Percentiles rank a stretch among this genome's conserved stretches.
Conservation (phyloP, 2,329 filamentous ascomycete species). For the Stagonosporopsis chrysanthemi region DNA sequence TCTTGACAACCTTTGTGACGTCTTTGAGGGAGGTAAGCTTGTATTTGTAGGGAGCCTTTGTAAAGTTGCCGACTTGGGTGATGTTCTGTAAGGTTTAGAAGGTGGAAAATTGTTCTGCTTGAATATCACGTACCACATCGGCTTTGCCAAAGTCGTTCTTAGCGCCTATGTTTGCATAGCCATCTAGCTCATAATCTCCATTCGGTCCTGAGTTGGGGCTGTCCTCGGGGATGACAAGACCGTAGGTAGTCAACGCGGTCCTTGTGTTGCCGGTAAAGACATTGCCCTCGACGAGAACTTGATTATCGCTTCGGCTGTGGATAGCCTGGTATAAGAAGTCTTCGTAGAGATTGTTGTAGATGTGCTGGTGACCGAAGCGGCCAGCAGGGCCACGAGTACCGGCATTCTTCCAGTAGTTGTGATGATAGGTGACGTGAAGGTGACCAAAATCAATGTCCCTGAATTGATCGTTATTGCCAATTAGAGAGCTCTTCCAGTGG, state of each 20-base stretch:
- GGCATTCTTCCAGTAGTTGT: constrained; percentile 71
- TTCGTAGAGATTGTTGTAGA: constrained; percentile 61
- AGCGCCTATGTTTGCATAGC: constrained; percentile 62
- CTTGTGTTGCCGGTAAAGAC: constrained; percentile 58
- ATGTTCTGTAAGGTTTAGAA: constrained; percentile 51
- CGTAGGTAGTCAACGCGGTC: constrained; percentile 62
- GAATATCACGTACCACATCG: constrained; percentile 33
- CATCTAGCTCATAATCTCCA: constrained; percentile 63
- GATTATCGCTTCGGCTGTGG: constrained; percentile 55
- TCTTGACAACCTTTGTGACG: constrained; percentile 54
- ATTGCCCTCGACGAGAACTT: constrained; percentile 55
- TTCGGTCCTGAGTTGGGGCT: constrained; percentile 62
- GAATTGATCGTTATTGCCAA: constrained; percentile 68
- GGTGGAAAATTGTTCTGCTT: no score
- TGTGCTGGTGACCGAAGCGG: constrained; percentile 71
- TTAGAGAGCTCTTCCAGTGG: constrained; percentile 68
- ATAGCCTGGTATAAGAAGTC: constrained; percentile 52
- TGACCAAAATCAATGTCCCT: constrained; percentile 65
- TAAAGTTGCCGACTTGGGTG: constrained; percentile 60
- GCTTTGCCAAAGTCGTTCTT: constrained; percentile 60
- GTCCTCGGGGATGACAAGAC: constrained; percentile 63
- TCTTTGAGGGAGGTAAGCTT: constrained; percentile 56
- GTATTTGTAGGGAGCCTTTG: constrained; percentile 58
- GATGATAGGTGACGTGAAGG: constrained; percentile 70
- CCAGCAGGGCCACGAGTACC: constrained; percentile 69